Percentiles rank a stretch among this genome's conserved stretches.
Conservation (phyloP, 352 stramenopile species). For the Phytophthora aleatoria region DNA sequence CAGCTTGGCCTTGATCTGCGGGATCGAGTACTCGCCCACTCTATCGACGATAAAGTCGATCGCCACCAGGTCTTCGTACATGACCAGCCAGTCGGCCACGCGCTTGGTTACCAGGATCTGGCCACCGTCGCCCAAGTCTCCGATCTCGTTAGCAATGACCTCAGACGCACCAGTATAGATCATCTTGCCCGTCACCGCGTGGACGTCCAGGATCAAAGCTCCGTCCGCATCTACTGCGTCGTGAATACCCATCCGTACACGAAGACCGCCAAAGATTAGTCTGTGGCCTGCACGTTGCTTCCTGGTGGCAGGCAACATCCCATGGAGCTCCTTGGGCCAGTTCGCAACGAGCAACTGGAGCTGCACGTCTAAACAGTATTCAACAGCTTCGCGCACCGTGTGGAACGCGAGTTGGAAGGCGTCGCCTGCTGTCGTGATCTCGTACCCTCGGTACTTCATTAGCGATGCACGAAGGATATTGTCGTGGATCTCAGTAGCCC, state of each 20-base stretch:
- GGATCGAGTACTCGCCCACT: slow-evolving; percentile 53
- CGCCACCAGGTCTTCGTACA: slow-evolving; percentile 52
- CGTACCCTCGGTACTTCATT: slow-evolving; percentile 63
- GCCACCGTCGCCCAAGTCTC: slow-evolving; percentile 55
- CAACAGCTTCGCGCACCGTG: slow-evolving; percentile 58
- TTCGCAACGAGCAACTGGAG: slow-evolving; percentile 53
- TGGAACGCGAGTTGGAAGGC: slow-evolving; percentile 73
- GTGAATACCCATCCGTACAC: slow-evolving; percentile 70
- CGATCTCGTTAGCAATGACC: slow-evolving; percentile 60
- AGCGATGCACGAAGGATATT: slow-evolving; percentile 56
- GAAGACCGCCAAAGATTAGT: slow-evolving; percentile 54
- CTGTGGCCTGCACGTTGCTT: slow-evolving; percentile 43
- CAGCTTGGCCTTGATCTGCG: slow-evolving; percentile 47
- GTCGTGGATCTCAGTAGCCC: slow-evolving; percentile 59
- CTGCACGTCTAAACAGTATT: slow-evolving; percentile 68
- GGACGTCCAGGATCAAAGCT: slow-evolving; percentile 46
- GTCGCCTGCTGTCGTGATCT: slow-evolving; percentile 65
- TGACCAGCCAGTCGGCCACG: slow-evolving; percentile 52
- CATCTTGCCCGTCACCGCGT: slow-evolving; percentile 63
- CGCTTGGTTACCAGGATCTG: slow-evolving; percentile 63
- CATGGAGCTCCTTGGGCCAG: slow-evolving; percentile 60
- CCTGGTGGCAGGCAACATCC: slow-evolving; percentile 47
- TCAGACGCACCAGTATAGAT: slow-evolving; percentile 62
- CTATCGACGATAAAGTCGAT: slow-evolving; percentile 49
- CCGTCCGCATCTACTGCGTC: slow-evolving; percentile 50